Percentiles rank a stretch among this genome's conserved stretches.
Evolutionary conservation across 2,329 filamentous ascomycete genomes (phyloP).

Genomic region (Penicillium sp.): DNA sequence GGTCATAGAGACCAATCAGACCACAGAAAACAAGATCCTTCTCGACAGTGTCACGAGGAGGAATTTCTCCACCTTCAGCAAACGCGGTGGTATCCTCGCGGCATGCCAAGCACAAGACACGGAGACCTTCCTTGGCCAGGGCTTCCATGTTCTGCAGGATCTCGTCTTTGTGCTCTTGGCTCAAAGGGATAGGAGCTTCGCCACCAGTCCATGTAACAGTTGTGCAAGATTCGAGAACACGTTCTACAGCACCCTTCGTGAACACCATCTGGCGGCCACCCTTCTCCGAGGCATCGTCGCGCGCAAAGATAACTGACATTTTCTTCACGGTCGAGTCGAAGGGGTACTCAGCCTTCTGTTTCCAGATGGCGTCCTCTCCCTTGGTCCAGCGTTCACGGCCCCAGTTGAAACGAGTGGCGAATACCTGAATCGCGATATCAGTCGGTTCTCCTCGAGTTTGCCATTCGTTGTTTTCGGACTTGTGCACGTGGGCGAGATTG

Average conservation of each 20-base stretch:
- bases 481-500: constrained; percentile 67
- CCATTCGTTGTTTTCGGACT: constrained; percentile 61
- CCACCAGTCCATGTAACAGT: constrained; percentile 52
- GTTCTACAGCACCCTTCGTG: constrained; percentile 65
- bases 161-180: constrained; percentile 58
- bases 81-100: constrained; percentile 25
- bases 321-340: constrained; percentile 78
- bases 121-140: constrained; percentile 68
- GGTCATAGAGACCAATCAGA: constrained; percentile 85
- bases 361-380: constrained; percentile 58
- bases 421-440: constrained; percentile 77
- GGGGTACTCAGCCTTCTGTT: constrained; percentile 69
- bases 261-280: constrained; percentile 40
- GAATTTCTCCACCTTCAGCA: constrained; percentile 26
- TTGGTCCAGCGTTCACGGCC: constrained; percentile 59
- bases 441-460: constrained; percentile 70
- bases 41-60: constrained; percentile 66
- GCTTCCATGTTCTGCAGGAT: constrained; percentile 72
- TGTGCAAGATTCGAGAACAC: constrained; percentile 68
- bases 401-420: constrained; percentile 71
- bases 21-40: constrained; percentile 73
- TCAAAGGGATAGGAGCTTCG: constrained; percentile 50
- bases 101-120: constrained; percentile 70
- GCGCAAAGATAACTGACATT: constrained; percentile 72
- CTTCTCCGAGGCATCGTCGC: constrained; percentile 19